A percentile compares a stretch with the other conserved stretches of the same genome.
phyloP scores from a whole-genome alignment of 2,329 filamentous ascomycete species.

The Penicillium sp. region DNA sequence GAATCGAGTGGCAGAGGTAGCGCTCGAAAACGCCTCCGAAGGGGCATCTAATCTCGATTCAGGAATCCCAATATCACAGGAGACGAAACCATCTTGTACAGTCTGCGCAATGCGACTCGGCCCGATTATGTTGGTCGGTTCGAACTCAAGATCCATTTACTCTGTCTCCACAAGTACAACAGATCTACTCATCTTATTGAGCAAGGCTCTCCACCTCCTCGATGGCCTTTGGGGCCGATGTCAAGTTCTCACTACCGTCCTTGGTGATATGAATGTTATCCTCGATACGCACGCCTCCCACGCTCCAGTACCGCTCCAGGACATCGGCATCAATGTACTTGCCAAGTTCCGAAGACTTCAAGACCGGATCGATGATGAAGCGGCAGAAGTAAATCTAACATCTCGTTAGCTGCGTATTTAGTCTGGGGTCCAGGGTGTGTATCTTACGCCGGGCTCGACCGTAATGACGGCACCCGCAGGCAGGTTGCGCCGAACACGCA shows the following conservation, averaged over 20 bases:
- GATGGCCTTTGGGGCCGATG: slow-evolving; percentile 69
- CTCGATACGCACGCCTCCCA: slow-evolving; percentile 91
- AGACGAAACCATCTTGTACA: neutral
- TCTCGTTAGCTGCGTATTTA: neutral
- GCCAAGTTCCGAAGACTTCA: slow-evolving; percentile 67
- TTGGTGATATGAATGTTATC: slow-evolving; percentile 82
- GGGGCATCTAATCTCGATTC: slow-evolving; percentile 20
- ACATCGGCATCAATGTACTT: slow-evolving; percentile 74
- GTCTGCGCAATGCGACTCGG: neutral
- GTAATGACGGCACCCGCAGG: slow-evolving; percentile 83
- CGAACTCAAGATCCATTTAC: neutral
- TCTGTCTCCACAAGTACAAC: neutral
- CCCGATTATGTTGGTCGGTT: no score
- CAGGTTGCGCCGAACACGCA: slow-evolving; percentile 72
- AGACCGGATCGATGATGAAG: slow-evolving; percentile 80
- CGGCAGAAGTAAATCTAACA: slow-evolving; percentile 79
- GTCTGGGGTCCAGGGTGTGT: neutral
- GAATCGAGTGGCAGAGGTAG: slow-evolving; percentile 38
- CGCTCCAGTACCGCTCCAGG: slow-evolving; percentile 76
- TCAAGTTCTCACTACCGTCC: slow-evolving; percentile 78
- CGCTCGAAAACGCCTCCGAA: slow-evolving; percentile 39
- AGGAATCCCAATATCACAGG: neutral
- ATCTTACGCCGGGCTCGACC: slow-evolving; percentile 81
- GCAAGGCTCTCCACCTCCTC: slow-evolving; percentile 60
- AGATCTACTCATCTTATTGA: slow-evolving; percentile 11